Conservation (phyloP, 2,329 filamentous ascomycete species). For the Cercospora zeina region DNA sequence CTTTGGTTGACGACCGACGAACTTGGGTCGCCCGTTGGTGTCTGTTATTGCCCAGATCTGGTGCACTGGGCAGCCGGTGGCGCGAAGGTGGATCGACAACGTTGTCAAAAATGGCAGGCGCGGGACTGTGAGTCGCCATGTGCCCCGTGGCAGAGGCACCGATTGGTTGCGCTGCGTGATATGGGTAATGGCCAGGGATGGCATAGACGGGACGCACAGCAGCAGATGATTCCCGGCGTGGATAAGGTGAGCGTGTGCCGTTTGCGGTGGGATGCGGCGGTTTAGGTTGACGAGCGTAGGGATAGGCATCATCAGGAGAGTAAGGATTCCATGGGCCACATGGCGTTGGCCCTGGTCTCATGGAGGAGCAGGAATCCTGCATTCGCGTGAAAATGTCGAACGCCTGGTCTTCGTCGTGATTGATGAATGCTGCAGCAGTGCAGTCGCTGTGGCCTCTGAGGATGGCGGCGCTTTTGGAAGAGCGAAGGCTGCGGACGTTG, state of each 20-base stretch:
- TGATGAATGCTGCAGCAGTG: background rate
- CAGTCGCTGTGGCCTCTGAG: slow-evolving; percentile 1
- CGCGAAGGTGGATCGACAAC: slow-evolving; percentile 25
- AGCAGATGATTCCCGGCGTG: slow-evolving; percentile 40
- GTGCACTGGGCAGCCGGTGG: slow-evolving; percentile 18
- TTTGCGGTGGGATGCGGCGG: slow-evolving; percentile 13
- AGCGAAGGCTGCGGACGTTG: slow-evolving; percentile 16
- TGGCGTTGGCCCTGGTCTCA: slow-evolving; percentile 4
- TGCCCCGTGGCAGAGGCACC: slow-evolving; percentile 49
- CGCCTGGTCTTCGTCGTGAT: slow-evolving; percentile 18
- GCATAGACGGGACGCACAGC: slow-evolving; percentile 48
- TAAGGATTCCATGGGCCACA: slow-evolving; percentile 23
- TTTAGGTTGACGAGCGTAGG: slow-evolving; percentile 24
- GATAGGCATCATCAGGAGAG: slow-evolving; percentile 28
- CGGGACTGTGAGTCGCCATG: slow-evolving; percentile 46
- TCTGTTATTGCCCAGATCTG: slow-evolving; percentile 11
- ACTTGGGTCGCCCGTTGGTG: slow-evolving; percentile 20
- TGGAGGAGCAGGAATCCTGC: slow-evolving; percentile 22
- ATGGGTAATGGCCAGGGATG: slow-evolving; percentile 45
- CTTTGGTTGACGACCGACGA: slow-evolving; percentile 20
- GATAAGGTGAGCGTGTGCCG: slow-evolving; percentile 20
- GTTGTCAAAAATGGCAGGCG: slow-evolving; percentile 31
- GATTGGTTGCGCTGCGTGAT: slow-evolving; percentile 49
- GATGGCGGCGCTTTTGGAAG: slow-evolving; percentile 10
- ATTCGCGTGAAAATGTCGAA: slow-evolving; percentile 24